Conservation (phyloP, 768 basidiomycete species). For the Tricholoma matsutake region DNA sequence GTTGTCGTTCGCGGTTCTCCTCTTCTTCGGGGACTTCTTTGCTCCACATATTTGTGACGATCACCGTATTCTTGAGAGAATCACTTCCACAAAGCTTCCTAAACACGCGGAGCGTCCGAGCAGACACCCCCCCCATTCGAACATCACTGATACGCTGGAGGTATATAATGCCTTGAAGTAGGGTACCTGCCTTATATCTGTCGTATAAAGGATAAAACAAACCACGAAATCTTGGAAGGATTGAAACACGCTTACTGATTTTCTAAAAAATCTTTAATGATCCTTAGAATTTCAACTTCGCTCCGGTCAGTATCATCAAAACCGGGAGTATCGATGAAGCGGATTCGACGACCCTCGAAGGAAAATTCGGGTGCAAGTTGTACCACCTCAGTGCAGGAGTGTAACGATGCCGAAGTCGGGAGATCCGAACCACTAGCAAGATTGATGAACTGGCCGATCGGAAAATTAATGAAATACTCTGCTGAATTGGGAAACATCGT, state of each 20-base stretch:
- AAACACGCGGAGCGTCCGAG: conserved; percentile 42
- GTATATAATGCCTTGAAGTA: conserved; percentile 35
- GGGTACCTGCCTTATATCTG: conserved; percentile 18
- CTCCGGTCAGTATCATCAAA: too few relatives aligned
- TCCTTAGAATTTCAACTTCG: too few relatives aligned
- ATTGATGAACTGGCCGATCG: too few relatives aligned
- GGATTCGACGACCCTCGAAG: conserved; percentile 25
- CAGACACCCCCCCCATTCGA: conserved; percentile 35
- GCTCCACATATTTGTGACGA: conserved; percentile 45
- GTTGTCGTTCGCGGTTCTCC: conserved; percentile 19
- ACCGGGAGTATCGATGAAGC: too few relatives aligned
- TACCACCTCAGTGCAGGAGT: neutral
- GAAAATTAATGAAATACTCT: neutral
- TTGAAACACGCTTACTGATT: neutral
- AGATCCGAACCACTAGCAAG: neutral
- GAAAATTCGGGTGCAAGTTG: conserved; percentile 24
- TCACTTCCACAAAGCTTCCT: conserved; percentile 40
- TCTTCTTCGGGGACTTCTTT: conserved; percentile 31
- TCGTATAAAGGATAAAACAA: neutral
- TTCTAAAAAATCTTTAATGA: conserved; percentile 12
- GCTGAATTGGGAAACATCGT: neutral
- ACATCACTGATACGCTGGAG: conserved; percentile 36
- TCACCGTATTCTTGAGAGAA: conserved; percentile 40
- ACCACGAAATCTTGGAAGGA: neutral
- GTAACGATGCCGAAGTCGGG: neutral